Percentiles rank a stretch among this genome's conserved stretches.
Evolutionary conservation across 768 basidiomycete species (phyloP).

Genomic region (Fomitopsis serialis): DNA sequence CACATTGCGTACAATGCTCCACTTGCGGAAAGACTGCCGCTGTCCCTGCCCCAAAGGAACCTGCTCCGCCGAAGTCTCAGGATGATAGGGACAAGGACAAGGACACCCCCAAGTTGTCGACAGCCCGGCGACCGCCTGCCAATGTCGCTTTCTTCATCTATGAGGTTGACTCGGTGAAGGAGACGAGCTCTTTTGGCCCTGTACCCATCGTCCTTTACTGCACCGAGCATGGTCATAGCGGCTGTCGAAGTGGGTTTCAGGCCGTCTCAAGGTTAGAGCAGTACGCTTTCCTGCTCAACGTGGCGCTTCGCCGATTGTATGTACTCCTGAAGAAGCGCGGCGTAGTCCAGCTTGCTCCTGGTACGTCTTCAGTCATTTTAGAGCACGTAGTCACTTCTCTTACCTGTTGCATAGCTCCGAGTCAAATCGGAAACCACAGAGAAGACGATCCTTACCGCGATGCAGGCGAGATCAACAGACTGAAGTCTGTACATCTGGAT

Average conservation of each 20-base stretch:
- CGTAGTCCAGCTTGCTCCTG: conserved; percentile 77
- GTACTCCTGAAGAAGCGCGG: conserved; percentile 83
- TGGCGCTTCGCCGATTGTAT: conserved; percentile 88
- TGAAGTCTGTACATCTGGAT: conserved; percentile 92
- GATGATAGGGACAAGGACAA: conserved; percentile 34
- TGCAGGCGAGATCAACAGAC: conserved; percentile 85
- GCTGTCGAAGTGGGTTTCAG: conserved; percentile 76
- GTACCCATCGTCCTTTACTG: conserved; percentile 75
- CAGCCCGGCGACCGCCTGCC: conserved; percentile 71
- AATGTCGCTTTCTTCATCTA: conserved; percentile 77
- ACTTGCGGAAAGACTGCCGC: conserved; percentile 76
- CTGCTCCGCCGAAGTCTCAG: conserved; percentile 31
- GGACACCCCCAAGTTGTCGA: conserved; percentile 50
- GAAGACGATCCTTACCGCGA: conserved; percentile 76
- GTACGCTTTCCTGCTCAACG: conserved; percentile 94
- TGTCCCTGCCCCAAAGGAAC: conserved; percentile 53
- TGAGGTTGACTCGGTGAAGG: conserved; percentile 63
- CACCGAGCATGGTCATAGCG: conserved; percentile 63
- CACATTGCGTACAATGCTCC: conserved; percentile 83
- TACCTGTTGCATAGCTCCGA: conserved; percentile 21
- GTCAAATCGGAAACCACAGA: conserved; percentile 19
- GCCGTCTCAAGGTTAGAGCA: conserved; percentile 93
- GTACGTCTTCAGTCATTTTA: conserved; percentile 36
- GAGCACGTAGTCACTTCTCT: not conserved
- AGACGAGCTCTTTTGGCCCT: conserved; percentile 64